Evolutionary conservation across 2,329 filamentous ascomycete genomes (phyloP), one percentile per base, ranked within the genome.

Genomic region (Microdochium trichocladiopsis): DNA sequence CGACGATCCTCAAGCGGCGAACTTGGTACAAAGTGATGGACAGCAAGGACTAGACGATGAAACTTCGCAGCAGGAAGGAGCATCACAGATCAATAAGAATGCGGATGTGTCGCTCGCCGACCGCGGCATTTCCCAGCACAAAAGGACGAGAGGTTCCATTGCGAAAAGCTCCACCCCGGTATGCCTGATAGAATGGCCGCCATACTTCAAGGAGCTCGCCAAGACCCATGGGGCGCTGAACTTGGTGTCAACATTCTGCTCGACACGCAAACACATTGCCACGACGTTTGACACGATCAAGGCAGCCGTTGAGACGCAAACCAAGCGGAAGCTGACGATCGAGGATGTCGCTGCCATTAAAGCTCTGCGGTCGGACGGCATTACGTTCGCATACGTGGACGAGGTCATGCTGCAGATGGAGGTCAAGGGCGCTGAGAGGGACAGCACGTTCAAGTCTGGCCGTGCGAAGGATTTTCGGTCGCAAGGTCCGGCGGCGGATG

Each of bases 171-270:
- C 37, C 54, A 10, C 58, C 65, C n/a, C 57, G 65, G 9, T 72
- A 72, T 52, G 41, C 41, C 55, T 63, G 23, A 69, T 74, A 25
- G 70, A 73, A 49, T 96, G 93, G 91, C 91, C 92, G 1, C 77
- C 82, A 1, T 75, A 79, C 47, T 89, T 97, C 67, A 86, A 82
- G 52, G 74, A 76, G 43, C 77, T 97, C 9, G 83, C 87, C 24
- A 84, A 86, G 65, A 88, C 86, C 0, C 88, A 97, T 66, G 82
- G 84, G 55, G 93, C 94, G 1, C 72, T 99, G 54, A 99, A 96
- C 61, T 72, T 97, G 2, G 90, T 97, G 1, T 96, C 90, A 61
- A 97, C 94, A 0, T 97, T 99, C 65, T 95, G 90, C 72, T 94
- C 86, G 65, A 93, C 93, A 1, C 84, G 94, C 47, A 96, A 95